Evolutionary conservation across 371 early-diverging fungal species (phyloP), one percentile per base, ranked within the genome.

Genomic region (Amoeboaphelidium protococcarum): DNA sequence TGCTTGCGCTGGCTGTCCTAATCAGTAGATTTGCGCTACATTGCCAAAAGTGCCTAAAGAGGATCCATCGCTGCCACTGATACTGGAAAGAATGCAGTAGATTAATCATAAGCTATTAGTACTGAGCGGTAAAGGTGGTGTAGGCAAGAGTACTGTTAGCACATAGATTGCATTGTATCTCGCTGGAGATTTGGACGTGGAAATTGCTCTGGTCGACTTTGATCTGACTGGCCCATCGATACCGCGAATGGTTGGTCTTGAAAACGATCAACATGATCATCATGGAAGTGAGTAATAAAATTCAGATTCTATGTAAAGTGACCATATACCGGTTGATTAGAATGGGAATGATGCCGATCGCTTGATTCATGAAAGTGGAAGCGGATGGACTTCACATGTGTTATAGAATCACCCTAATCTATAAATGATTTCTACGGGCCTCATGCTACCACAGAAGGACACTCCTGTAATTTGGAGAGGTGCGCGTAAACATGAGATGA

Each of bases 221-320:
- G 99, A 99, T 63, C 72, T 99, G n/a, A 87, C 86, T 59, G 99
- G 99, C 0, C 99, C 99, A 0, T 91, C 92, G n/a, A 68, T 90
- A n/a, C 87, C 90, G 2, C 74, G 69, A 26, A 85, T 90, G 55
- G 76, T 90, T 70, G 91, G 90, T 0, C 25, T 40, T 47, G 13
- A 26, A 42, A 24, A 31, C 20, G 58, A 81, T 26, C n/a, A n/a
- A n/a, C n/a, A n/a, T n/a, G n/a, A n/a, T n/a, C 78, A n/a, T n/a
- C n/a, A n/a, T n/a, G n/a, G n/a, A n/a, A n/a, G n/a, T n/a, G n/a
- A n/a, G n/a, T n/a, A n/a, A n/a, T n/a, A n/a, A n/a, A n/a, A n/a
- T n/a, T n/a, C n/a, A n/a, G n/a, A n/a, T n/a, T n/a, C n/a, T n/a
- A n/a, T n/a, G n/a, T n/a, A n/a, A n/a, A n/a, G n/a, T n/a, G n/a